Evolutionary conservation across 1,284 basidiomycete genomes (phyloP).

Genomic region (Golubevia sp.): DNA sequence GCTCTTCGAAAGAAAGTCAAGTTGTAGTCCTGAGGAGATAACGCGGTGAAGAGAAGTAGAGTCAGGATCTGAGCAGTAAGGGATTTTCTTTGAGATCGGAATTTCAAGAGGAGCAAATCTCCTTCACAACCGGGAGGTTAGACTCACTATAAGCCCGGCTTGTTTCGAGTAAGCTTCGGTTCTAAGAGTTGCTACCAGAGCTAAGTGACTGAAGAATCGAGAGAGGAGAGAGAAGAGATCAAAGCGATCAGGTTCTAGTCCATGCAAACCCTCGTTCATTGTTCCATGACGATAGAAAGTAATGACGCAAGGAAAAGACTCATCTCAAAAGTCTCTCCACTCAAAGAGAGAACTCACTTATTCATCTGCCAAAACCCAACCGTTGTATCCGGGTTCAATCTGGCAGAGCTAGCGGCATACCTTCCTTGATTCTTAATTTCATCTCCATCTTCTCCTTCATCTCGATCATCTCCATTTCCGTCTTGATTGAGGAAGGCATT

Average conservation of each 20-base stretch:
- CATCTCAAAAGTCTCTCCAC: too few species aligned
- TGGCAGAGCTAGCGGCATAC: slow-evolving; percentile 25
- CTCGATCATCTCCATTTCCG: not conserved
- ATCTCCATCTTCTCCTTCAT: not conserved
- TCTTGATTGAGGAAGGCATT: not conserved
- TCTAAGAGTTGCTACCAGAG: slow-evolving; percentile 29
- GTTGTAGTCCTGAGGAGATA: slow-evolving; percentile 29
- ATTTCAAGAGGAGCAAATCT: too few species aligned
- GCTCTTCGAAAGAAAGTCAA: slow-evolving; percentile 32
- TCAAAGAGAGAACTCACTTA: too few species aligned
- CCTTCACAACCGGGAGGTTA: too few species aligned
- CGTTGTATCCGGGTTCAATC: slow-evolving; percentile 39
- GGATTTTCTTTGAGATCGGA: too few species aligned
- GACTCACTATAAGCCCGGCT: slow-evolving; percentile 27
- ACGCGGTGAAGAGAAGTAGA: too few species aligned
- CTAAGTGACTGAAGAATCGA: slow-evolving; percentile 14
- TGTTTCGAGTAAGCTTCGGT: slow-evolving; percentile 29
- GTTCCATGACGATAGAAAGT: too few species aligned
- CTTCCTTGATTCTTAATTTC: not conserved
- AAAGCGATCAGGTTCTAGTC: not conserved
- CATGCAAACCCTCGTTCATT: too few species aligned
- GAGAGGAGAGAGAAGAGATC: too few species aligned
- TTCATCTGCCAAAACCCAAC: slow-evolving; percentile 52
- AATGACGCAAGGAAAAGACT: too few species aligned
- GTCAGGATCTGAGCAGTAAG: too few species aligned